phyloP scores from a whole-genome alignment of 768 basidiomycete species.

The Suillus decipiens region DNA sequence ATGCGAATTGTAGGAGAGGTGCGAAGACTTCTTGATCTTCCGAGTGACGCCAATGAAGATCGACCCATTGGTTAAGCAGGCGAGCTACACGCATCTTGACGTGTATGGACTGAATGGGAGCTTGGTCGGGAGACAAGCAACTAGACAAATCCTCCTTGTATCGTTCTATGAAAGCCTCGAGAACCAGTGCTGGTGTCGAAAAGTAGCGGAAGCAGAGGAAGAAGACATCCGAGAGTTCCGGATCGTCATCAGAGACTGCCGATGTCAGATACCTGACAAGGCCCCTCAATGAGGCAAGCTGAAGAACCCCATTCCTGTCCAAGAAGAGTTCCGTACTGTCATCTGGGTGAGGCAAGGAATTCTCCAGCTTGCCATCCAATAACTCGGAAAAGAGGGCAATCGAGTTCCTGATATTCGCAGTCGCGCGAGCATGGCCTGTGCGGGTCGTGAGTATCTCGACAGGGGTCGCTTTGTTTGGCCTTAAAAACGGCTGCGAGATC shows the following conservation, averaged over 20 bases:
- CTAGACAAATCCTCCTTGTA: conserved; percentile 41
- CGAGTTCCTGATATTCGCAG: conserved; percentile 28
- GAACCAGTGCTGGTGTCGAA: conserved; percentile 48
- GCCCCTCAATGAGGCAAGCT: conserved; percentile 41
- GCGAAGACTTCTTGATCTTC: conserved; percentile 43
- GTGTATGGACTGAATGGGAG: conserved; percentile 43
- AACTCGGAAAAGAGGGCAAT: conserved; percentile 30
- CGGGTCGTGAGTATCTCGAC: neutral
- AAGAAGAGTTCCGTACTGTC: conserved; percentile 31
- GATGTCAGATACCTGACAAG: conserved; percentile 50
- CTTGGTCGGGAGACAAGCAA: conserved; percentile 32
- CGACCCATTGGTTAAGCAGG: conserved; percentile 69
- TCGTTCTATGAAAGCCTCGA: conserved; percentile 46
- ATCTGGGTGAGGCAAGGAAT: conserved; percentile 32
- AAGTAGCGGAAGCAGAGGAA: conserved; percentile 76
- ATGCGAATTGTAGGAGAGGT: conserved; percentile 31
- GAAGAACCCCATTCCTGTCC: conserved; percentile 27
- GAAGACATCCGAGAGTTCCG: conserved; percentile 53
- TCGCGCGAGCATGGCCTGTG: conserved; percentile 27
- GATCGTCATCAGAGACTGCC: conserved; percentile 39
- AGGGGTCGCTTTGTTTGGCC: neutral
- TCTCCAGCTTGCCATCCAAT: conserved; percentile 28
- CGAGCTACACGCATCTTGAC: conserved; percentile 62
- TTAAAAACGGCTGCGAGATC: conserved; percentile 10
- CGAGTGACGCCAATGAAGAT: conserved; percentile 62